Evolutionary conservation across 805 yeast genomes (phyloP), one percentile per base, ranked within the genome.

Genomic region (Starmerella bombicola): DNA sequence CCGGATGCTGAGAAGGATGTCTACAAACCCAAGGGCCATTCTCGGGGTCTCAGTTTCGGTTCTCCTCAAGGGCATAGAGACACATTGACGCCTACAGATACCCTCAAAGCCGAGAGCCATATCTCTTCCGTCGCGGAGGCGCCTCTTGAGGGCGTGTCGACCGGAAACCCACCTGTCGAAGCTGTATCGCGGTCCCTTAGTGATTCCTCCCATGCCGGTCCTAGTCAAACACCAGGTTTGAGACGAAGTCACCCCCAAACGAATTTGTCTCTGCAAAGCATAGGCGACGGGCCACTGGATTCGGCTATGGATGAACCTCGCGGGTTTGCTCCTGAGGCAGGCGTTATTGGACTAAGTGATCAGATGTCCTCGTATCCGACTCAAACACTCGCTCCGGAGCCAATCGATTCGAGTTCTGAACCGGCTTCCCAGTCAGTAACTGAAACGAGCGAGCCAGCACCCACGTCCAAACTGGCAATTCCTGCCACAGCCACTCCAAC

Each of bases 191-290:
- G 13, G 13, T 24, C 28, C 9, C 12, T 24, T 13, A 24, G 13
- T 24, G 28, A 24, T 24, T 9, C 9, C 12, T 9, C 28, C 13
- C 12, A 24, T 10, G 28, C 9, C 33, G 8, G 10, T 23, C 5
- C 29, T 16, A 19, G 5, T 29, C 22, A 30, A 2, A 20, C 37
- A 3, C 40, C 40, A 10, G 42, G 48, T 5, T 19, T 45, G 22
- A 45, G 48, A 1, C 46, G 52, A n/a, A 46, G 49, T 30, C 50
- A 47, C 33, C 52, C 52, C 5, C 50, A 43, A 30, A 46, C 46
- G 5, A 48, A 48, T 29, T 42, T 48, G 20, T 35, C 50, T 12
- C 21, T 45, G 37, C 39, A 37, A 24, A 34, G 35, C 23, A 33
- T 38, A 20, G 38, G 24, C 6, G 30, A n/a, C n/a, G 24, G 25